Base-by-base conservation (phyloP, 805 yeast species). In the Barnettozyma botsteinii region DNA sequence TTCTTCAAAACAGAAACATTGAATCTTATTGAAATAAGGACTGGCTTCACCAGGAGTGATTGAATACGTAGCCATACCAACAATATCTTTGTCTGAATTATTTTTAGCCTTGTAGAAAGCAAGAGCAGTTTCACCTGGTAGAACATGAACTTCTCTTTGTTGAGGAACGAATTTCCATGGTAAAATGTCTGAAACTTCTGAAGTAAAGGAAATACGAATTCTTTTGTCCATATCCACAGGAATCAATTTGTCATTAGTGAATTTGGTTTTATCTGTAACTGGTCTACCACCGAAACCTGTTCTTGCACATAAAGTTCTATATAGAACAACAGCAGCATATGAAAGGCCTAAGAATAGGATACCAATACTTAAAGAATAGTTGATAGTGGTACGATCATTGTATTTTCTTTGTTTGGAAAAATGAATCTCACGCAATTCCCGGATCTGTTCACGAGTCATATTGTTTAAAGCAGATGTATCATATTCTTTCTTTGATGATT, bases 211-310 rank as follows among this genome's bases (percentile, higher is more conserved):
- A n/a, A 93, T 76, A 48, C 84, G 69, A 42, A 93, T 82, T 55
- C 94, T 75, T 51, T 81, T 79, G 44, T 82, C 82, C 13, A 89
- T 80, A 42, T 87, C 89, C 7, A 93, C 93, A 0, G 98, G 96
- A 18, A 84, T 66, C 59, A 93, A 67, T 56, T 83, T 85, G 57
- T 91, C 98, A 18, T 87, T 78, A 1, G 96, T 85, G 62, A 93
- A 85, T 52, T 75, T 79, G 10, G 79, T 60, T 32, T 69, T 62
- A 57, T 93, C 98, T 0, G 97, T 89, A 52, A 89, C 83, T 10
- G 98, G 98, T 8, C 83, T 80, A 31, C 98, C 98, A 36, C 91
- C 96, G 75, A 84, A 93, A 0, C 98, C 98, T 0, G 97, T 89
- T 61, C 94, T 75, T 52, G 89, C 85, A 68, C 98, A 93, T 23